phyloP scores from a whole-genome alignment of 2,329 filamentous ascomycete species.

The Scedosporium minutisporum region DNA sequence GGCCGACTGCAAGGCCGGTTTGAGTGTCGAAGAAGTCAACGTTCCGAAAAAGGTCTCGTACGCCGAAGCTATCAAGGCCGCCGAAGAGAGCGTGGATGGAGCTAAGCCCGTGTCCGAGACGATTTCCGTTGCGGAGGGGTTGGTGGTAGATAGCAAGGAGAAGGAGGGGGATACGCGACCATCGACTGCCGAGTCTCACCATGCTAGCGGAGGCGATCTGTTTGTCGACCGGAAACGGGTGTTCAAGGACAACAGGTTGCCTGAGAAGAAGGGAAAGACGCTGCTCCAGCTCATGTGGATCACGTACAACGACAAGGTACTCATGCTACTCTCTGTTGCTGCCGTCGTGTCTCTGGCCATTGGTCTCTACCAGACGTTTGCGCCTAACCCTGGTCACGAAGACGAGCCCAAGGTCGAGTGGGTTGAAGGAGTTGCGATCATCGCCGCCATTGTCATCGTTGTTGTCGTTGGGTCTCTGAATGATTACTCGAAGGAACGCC shows the following conservation, averaged over 20 bases:
- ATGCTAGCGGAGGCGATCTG: constrained; percentile 14
- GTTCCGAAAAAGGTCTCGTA: constrained; percentile 61
- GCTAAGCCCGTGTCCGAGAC: constrained; percentile 4
- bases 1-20: constrained; percentile 59
- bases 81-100: constrained; percentile 18
- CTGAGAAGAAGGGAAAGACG: constrained; percentile 65
- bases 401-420: constrained; percentile 55
- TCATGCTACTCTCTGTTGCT: constrained; percentile 61
- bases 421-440: constrained; percentile 75
- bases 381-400: constrained; percentile 35
- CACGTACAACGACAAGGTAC: constrained; percentile 74
- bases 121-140: constrained; percentile 10
- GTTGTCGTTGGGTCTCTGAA: constrained; percentile 69
- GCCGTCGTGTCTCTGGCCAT: constrained; percentile 65
- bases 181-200: background rate
- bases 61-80: constrained; percentile 49
- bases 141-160: constrained; percentile 6
- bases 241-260: constrained; percentile 62
- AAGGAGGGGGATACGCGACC: constrained; percentile 11
- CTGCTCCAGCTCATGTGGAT: constrained; percentile 70
- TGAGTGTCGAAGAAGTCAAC: constrained; percentile 65
- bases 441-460: constrained; percentile 69
- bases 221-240: constrained; percentile 60
- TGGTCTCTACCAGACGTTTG: constrained; percentile 67
- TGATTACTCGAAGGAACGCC: constrained; percentile 71